Conservation (phyloP, 208 protist genomes). For the Naegleria fowleri region DNA sequence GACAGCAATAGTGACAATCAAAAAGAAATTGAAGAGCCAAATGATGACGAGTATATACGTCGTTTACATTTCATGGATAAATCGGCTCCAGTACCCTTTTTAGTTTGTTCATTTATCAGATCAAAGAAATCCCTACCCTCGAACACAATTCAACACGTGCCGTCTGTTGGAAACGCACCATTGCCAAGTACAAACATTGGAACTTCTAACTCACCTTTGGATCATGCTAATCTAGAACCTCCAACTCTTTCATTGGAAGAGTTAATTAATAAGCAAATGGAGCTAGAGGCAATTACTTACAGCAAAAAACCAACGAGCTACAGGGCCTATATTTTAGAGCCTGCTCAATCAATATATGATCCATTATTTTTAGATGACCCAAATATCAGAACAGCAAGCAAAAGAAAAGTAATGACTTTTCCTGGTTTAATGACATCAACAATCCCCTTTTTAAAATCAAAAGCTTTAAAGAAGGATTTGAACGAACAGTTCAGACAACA, state of each 20-base stretch:
- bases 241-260: neutral
- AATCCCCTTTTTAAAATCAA: constrained; percentile 36
- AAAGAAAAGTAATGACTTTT: constrained; percentile 36
- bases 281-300: neutral
- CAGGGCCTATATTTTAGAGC: neutral
- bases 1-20: neutral
- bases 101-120: neutral
- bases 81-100: neutral
- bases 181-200: neutral
- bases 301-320: neutral
- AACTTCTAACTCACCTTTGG: neutral
- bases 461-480: constrained; percentile 35
- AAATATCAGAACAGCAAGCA: constrained; percentile 37
- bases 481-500: constrained; percentile 41
- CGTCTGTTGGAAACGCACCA: too few species aligned
- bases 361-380: constrained; percentile 39
- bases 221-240: neutral
- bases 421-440: constrained; percentile 30
- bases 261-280: neutral
- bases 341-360: constrained; percentile 26
- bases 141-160: neutral
- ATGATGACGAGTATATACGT: constrained; percentile 15
- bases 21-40: neutral
- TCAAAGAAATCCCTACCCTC: neutral
- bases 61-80: neutral